Evolutionary conservation across 805 yeast species (phyloP), one percentile per base, ranked within the genome.

Genomic region (Ogataea trehaloabstinens): DNA sequence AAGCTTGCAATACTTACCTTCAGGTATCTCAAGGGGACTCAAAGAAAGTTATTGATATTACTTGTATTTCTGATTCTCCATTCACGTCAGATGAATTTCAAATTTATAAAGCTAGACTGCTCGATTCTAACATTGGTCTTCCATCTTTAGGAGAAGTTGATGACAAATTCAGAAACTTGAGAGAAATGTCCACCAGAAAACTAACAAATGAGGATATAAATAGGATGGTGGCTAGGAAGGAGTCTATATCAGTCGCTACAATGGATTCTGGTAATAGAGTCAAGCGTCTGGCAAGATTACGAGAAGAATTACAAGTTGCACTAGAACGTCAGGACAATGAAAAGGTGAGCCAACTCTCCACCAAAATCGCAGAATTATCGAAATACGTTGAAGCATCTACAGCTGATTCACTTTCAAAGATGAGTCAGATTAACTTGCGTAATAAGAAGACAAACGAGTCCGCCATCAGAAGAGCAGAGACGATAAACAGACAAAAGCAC

Each of bases 391-490:
- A 40, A 60, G 61, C 46, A 53, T 61, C 19, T 45, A 58, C 42
- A 58, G 62, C 45, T 8, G 33, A 30, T 64, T 63, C 46, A 50
- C 64, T 57, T 63, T 69, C 63, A 47, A 71, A 77, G 41, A 71
- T 88, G 66, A 76, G 84, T 30, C 78, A 76, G 49, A 85, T 89
- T 36, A 88, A 89, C 49, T 83, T 85, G 52, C 79, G 96, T 54
- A 93, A 93, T 63, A 76, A 95, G 60, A 84, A 78, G 52, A 73
- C 83, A 47, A 91, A 91, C 62, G 81, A 80, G 58, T 80, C 80
- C 36, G 77, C 76, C 34, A 78, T 89, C 50, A 80, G 95, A 55
- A 73, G 75, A 52, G 96, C 95, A 0, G 97, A 90, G 59, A 63
- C 79, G 35, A 70, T 70, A 51, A 78, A 84, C 57, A 74, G 81